Conservation (phyloP, 2,329 filamentous ascomycete genomes). For the Ceratocystis papillata region DNA sequence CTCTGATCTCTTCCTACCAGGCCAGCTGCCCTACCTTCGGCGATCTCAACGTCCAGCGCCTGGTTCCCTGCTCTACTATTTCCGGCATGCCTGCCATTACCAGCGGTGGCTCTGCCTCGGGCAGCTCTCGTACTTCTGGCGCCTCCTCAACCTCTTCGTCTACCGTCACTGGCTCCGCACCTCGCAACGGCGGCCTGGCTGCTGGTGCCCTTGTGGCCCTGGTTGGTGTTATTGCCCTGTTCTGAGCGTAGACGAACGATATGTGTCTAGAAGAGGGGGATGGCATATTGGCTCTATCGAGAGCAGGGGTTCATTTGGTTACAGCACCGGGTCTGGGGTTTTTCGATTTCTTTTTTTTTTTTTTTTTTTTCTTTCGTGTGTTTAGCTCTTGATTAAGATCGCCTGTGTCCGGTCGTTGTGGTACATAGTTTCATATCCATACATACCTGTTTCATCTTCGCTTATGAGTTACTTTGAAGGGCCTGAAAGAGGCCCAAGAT, state of each 20-base stretch:
- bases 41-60: slow-evolving; percentile 10
- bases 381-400: slow-evolving; percentile 4
- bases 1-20: slow-evolving; percentile 24
- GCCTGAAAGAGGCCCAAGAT: neutral
- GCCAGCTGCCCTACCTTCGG: slow-evolving; percentile 16
- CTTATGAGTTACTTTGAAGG: neutral
- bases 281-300: neutral
- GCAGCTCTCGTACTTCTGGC: neutral
- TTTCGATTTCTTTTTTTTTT: neutral
- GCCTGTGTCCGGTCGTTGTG: neutral
- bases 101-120: neutral
- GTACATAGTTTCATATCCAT: slow-evolving; percentile 12
- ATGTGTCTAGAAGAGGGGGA: neutral
- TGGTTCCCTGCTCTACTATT: slow-evolving; percentile 21
- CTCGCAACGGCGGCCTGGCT: slow-evolving; percentile 24
- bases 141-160: neutral
- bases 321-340: neutral
- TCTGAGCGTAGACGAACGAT: neutral
- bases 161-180: neutral
- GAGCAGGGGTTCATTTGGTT: neutral
- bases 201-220: slow-evolving; percentile 28
- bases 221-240: slow-evolving; percentile 28
- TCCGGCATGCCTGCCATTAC: slow-evolving; percentile 3
- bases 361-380: neutral
- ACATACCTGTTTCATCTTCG: slow-evolving; percentile 10